Evolutionary conservation across 2,329 filamentous ascomycete species (phyloP).

Genomic region (Neopestalotiopsis sp.): DNA sequence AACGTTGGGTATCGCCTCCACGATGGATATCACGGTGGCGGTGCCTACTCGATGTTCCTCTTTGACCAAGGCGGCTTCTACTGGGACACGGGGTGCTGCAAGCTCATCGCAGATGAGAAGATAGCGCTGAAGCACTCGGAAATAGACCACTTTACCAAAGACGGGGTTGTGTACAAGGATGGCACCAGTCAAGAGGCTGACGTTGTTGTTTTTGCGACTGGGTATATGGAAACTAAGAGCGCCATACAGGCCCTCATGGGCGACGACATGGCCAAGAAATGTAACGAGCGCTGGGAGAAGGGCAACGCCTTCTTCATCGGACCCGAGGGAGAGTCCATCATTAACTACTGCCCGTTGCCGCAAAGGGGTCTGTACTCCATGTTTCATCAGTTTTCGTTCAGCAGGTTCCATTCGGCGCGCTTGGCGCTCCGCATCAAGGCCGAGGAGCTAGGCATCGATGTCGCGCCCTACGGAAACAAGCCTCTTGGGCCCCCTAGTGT

Average conservation of each 20-base stretch:
- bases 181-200: background rate
- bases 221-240: background rate
- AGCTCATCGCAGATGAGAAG: background rate
- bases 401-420: background rate
- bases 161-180: background rate
- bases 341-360: background rate
- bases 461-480: background rate
- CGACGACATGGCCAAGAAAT: background rate
- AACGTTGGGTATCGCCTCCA: background rate
- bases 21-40: background rate
- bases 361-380: background rate
- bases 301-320: background rate
- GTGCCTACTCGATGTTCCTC: background rate
- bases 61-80: background rate
- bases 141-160: background rate
- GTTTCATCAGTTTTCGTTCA: background rate
- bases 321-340: background rate
- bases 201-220: background rate
- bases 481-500: background rate
- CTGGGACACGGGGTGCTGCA: background rate
- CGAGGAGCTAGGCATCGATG: background rate
- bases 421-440: background rate
- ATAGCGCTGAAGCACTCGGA: background rate
- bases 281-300: background rate
- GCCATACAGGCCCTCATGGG: background rate